Evolutionary conservation across 164 flowering plant species (phyloP), one percentile per base, ranked within the genome.

Genomic region (Dillenia turbinata): DNA sequence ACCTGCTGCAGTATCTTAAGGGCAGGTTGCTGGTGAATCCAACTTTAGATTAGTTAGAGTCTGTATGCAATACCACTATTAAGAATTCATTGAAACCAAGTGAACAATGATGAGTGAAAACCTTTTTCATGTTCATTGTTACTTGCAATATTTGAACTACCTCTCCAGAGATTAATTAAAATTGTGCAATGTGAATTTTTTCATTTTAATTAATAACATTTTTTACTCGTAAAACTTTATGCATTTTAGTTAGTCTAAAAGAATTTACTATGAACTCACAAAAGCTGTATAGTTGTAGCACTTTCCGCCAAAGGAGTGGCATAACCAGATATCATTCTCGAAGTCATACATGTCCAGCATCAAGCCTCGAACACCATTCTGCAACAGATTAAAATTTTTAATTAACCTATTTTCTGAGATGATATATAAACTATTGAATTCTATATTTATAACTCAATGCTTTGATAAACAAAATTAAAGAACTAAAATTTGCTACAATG

Each of bases 281-380:
- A 87, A 92, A 59, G 98, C 90, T 17, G 98, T 89, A 72, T 57
- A 79, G 72, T 87, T 83, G 79, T 61, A 78, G 80, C 98, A 92
- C 45, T 73, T 68, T 16, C 90, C 96, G 1, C 87, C 85, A 59
- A 63, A 88, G 24, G 96, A 91, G 68, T 89, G 98, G 68, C 98
- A 92, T 62, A 89, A 68, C 98, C 98, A 92, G 56, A 89, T 80
- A 64, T 83, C 89, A 69, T 86, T 86, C 43, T 76, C 50, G 71
- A 84, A 89, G 78, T 92, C 98, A 68, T 89, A 89, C 83, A 82
- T 75, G 63, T 89, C 96, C 2, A 92, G 89, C 97, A 87, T 92
- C 47, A 92, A 70, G 12, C 94, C 97, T 68, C 96, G 74, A 19
- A 92, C 88, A 19, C 97, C 97, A 83, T 87, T 89, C 97, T 92